phyloP scores from a whole-genome alignment of 148 eudicot genomes.

The Spergularia bocconei region DNA sequence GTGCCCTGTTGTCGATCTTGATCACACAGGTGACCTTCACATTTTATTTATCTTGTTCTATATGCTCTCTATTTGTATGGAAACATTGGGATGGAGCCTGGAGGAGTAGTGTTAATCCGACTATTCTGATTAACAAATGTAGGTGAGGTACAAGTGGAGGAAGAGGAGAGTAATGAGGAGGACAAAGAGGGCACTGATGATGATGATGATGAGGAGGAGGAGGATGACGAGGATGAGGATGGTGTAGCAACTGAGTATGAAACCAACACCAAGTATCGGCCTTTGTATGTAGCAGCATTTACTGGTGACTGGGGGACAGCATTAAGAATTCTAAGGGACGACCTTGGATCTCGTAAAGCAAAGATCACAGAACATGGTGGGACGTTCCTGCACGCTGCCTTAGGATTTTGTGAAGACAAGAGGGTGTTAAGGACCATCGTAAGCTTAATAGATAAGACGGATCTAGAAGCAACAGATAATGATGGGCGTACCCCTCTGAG shows the following conservation, averaged over 20 bases:
- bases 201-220: slow-evolving; percentile 4
- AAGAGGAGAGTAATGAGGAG: slow-evolving; percentile 10
- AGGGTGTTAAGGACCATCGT: not conserved
- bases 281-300: slow-evolving; percentile 16
- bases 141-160: slow-evolving; percentile 15
- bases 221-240: not conserved
- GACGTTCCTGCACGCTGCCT: slow-evolving; percentile 11
- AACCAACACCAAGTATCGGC: slow-evolving; percentile 12
- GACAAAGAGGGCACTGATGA: not conserved
- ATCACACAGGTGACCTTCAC: not conserved
- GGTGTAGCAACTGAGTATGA: slow-evolving; percentile 13
- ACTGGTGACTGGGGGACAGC: slow-evolving; percentile 18
- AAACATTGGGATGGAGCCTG: not conserved
- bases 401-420: slow-evolving; percentile 13
- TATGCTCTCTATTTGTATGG: not conserved
- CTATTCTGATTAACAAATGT: not conserved
- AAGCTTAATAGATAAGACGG: slow-evolving; percentile 9
- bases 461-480: slow-evolving; percentile 13
- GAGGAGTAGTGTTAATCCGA: not conserved
- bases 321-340: not conserved
- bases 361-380: slow-evolving; percentile 10
- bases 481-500: slow-evolving; percentile 14
- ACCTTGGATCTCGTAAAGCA: slow-evolving; percentile 11
- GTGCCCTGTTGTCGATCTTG: no score
- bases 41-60: not conserved